Evolutionary conservation across 2,329 filamentous ascomycete genomes (phyloP), one percentile per base, ranked within the genome.

Genomic region (Davidsoniella eucalypti): DNA sequence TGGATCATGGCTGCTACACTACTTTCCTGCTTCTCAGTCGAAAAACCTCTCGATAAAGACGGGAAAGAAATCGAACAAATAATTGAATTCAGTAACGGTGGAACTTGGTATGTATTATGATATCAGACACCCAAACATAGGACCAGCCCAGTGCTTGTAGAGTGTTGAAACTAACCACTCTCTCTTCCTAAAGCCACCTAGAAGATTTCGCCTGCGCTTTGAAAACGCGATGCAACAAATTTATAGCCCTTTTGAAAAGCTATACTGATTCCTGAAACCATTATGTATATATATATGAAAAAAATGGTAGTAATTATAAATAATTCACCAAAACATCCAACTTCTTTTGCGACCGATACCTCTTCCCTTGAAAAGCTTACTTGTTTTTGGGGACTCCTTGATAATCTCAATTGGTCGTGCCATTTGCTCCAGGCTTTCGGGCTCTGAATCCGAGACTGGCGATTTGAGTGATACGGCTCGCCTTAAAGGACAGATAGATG

Each of bases 1-100:
- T 64, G 61, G 62, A 62, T 63, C 48, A 61, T 60, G 57, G 60
- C 61, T 18, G 61, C 61, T 21, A 64, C 62, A 8, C 61, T 64
- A 61, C 55, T 64, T 16, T 57, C 57, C 16, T 58, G 57, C 17
- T 56, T 63, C 18, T 55, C 56, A 17, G 60, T 64, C 47, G 52
- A 55, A 29, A 62, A 62, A 49, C 56, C 55, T 43, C 43, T 46
- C 17, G 57, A 56, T 37, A 36, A 44, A 9, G 45, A 58, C 25
- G 60, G 60, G n/a, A 58, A 53, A n/a, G 53, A 54, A 18, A 53
- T 61, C 38, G 59, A 62, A 38, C 60, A 59, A 23, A 54, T 49
- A 45, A 54, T 62, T 26, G 53, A 49, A 45, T 61, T 62, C 46
- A 61, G 60, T 42, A 62, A 61, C 54, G 60, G 60, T 37, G 60